phyloP scores from a whole-genome alignment of 768 basidiomycete genomes.

The Agaricus subrufescens region DNA sequence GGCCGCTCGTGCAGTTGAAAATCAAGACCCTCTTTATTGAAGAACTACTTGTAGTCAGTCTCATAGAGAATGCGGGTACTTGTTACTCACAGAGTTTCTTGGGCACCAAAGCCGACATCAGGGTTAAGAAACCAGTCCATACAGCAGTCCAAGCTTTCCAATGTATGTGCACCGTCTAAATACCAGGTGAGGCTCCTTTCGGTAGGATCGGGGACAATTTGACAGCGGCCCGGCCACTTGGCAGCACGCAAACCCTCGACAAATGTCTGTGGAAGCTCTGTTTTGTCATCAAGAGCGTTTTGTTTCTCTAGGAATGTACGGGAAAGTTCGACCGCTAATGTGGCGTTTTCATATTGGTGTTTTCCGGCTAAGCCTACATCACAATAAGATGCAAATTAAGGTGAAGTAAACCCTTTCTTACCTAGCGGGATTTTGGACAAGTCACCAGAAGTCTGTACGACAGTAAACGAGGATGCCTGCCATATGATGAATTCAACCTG shows the following conservation, averaged over 20 bases:
- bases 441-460: constrained; percentile 38
- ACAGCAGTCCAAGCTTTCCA: constrained; percentile 84
- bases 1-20: constrained; percentile 93
- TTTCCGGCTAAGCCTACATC: constrained; percentile 73
- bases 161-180: constrained; percentile 93
- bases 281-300: constrained; percentile 17
- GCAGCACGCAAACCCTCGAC: constrained; percentile 60
- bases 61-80: constrained; percentile 3
- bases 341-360: constrained; percentile 88
- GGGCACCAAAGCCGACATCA: constrained; percentile 39
- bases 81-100: constrained; percentile 6
- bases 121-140: constrained; percentile 83
- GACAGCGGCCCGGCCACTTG: constrained; percentile 94
- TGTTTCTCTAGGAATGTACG: constrained; percentile 51
- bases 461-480: constrained; percentile 65
- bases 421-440: constrained; percentile 44
- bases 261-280: constrained; percentile 46
- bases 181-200: constrained; percentile 67
- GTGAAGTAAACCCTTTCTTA: constrained; percentile 50
- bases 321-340: constrained; percentile 73
- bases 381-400: neutral
- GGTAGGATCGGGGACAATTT: constrained; percentile 64
- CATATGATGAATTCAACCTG: constrained; percentile 6
- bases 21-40: constrained; percentile 57
- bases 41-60: constrained; percentile 11